These are phyloP conservation scores for Penicillium sp. DNA, from an alignment of 2,329 filamentous ascomycete species.

Conservation along the genomic window DNA sequence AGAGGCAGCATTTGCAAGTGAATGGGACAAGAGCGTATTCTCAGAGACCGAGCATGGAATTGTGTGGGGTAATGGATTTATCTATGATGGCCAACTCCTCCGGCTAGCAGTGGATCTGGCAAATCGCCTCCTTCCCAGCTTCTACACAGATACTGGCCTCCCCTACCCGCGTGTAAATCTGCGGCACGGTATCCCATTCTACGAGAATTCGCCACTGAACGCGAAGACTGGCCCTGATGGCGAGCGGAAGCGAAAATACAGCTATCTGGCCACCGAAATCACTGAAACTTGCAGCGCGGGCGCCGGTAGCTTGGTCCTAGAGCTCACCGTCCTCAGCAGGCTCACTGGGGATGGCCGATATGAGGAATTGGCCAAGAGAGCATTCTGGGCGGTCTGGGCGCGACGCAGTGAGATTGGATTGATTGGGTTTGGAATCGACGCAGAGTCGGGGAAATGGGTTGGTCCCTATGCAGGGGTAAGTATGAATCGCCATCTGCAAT, in stretches of 20 bases:
- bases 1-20: conserved; percentile 39
- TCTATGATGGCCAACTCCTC: conserved; percentile 85
- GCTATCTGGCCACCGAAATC: conserved; percentile 57
- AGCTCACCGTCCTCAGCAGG: conserved; percentile 86
- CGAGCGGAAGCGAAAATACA: conserved; percentile 13
- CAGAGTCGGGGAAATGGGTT: conserved; percentile 86
- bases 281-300: conserved; percentile 97
- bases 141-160: conserved; percentile 84
- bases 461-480: conserved; percentile 72
- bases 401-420: conserved; percentile 80
- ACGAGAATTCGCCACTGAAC: conserved; percentile 78
- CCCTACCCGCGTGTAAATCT: conserved; percentile 95
- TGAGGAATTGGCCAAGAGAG: conserved; percentile 81
- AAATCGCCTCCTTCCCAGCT: conserved; percentile 80
- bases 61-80: conserved; percentile 70
- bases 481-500: neutral
- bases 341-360: conserved; percentile 84
- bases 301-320: conserved; percentile 89
- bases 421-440: conserved; percentile 87
- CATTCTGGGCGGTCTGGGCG: conserved; percentile 97
- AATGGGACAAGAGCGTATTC: conserved; percentile 40
- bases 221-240: conserved; percentile 43
- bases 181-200: conserved; percentile 86
- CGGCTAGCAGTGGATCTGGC: conserved; percentile 85
- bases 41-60: conserved; percentile 46